Evolutionary conservation across 495 filamentous ascomycete species (phyloP), one percentile per base, ranked within the genome.

Genomic region (Gamarada debralockiae): DNA sequence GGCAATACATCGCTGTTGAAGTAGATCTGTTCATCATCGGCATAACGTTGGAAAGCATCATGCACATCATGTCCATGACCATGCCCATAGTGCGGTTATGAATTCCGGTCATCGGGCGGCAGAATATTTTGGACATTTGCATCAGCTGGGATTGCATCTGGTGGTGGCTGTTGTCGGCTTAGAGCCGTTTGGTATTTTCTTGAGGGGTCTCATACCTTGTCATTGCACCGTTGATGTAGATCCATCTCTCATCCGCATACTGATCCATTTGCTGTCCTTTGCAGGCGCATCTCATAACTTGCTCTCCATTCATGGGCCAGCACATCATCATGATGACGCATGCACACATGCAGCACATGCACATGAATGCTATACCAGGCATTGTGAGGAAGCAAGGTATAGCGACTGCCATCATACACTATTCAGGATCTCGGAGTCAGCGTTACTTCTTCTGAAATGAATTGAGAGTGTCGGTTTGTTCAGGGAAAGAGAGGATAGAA

Each of bases 61-160:
- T 29, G 27, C 27, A 29, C 27, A 29, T 4, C 29, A 63, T 34
- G 50, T 71, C 68, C 22, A 68, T 58, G 15, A 60, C 50, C 9
- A 71, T 55, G 29, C 68, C 68, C 38, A 59, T 55, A 9, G 58
- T 70, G 21, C 57, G 56, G 50, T 58, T 56, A 52, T 58, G 59
- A 39, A 71, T 59, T 46, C 62, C 58, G n/a, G 59, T 60, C 53
- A 72, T 62, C 47, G 65, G 64, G n/a, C 66, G 61, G 44, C 56
- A 48, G 52, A 72, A 72, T 20, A 69, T 61, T 8, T 50, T 58
- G 3, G 58, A 60, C 12, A 72, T 50, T 23, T 55, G 58, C 6
- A 62, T 60, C 14, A 68, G 56, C 20, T 49, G 39, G 12, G 27
- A 24, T 45, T 60, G 29, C 55, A 60, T 38, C 48, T 65, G 36